phyloP scores from a whole-genome alignment of 306 rosid genomes.

The Canavalia gladiata region DNA sequence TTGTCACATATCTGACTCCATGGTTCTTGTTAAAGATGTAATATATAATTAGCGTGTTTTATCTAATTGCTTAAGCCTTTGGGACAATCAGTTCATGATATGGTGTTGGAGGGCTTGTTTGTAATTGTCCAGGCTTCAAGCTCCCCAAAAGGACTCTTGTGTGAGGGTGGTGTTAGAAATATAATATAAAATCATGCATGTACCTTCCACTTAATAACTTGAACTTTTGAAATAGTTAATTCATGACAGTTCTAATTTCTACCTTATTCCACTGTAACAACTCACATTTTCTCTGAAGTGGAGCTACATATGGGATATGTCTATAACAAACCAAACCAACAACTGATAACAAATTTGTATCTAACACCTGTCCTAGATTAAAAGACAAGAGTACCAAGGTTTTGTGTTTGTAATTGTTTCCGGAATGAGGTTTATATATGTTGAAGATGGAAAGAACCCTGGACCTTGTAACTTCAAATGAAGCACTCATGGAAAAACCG shows the following conservation, averaged over 20 bases:
- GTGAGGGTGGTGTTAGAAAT: neutral
- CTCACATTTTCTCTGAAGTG: neutral
- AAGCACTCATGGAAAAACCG: no score
- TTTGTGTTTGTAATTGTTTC: neutral
- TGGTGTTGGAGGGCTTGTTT: neutral
- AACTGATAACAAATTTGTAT: neutral
- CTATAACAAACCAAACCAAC: neutral
- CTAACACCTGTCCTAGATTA: neutral
- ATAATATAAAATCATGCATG: neutral
- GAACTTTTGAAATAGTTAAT: neutral
- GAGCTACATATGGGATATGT: neutral
- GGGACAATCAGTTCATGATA: neutral
- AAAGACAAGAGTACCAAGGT: neutral
- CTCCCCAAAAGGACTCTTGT: neutral
- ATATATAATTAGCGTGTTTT: neutral
- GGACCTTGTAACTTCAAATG: no score
- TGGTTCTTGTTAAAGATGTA: neutral
- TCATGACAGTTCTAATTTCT: neutral
- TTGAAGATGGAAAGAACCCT: no score
- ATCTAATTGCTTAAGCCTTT: constrained; percentile 1
- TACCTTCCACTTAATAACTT: neutral
- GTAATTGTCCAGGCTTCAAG: neutral
- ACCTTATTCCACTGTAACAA: neutral
- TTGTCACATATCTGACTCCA: neutral
- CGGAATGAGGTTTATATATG: no score